Conservation (phyloP, 495 filamentous ascomycete genomes). For the Parathielavia hyrcaniae region DNA sequence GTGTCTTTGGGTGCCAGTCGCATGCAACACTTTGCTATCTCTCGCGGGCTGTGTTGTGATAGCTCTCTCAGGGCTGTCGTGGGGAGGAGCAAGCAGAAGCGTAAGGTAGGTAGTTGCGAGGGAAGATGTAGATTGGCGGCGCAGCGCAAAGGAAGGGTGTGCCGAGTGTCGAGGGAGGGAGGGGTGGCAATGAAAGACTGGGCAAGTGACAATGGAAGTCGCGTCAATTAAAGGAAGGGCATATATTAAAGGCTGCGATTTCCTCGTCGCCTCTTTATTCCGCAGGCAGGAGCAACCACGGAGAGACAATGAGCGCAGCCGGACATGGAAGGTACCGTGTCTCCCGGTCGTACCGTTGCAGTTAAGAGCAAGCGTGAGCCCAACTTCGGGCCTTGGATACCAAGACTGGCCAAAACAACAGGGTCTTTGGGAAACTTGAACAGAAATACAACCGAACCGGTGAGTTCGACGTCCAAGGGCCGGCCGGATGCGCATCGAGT, state of each 20-base stretch:
- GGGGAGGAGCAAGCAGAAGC: conserved; percentile 17
- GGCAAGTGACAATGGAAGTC: conserved; percentile 25
- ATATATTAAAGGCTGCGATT: conserved; percentile 22
- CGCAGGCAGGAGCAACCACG: conserved; percentile 19
- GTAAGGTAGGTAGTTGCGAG: conserved; percentile 12
- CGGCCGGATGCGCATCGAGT: conserved; percentile 12
- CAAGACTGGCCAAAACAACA: not conserved
- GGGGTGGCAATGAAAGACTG: conserved; percentile 21
- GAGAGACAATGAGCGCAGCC: conserved; percentile 32
- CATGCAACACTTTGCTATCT: conserved; percentile 15
- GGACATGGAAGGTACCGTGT: conserved; percentile 32
- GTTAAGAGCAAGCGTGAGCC: not conserved
- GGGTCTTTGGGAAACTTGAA: conserved; percentile 3
- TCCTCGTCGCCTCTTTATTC: conserved; percentile 32
- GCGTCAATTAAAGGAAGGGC: conserved; percentile 29
- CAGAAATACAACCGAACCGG: conserved; percentile 2
- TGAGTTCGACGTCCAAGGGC: not conserved
- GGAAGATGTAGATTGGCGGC: conserved; percentile 19
- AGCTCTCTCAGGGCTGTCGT: conserved; percentile 3
- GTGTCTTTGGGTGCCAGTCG: conserved; percentile 17
- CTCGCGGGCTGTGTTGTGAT: conserved; percentile 1
- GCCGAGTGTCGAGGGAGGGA: conserved; percentile 1
- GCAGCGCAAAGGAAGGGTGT: not conserved
- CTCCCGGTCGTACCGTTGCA: too few relatives aligned
- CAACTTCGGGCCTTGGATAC: not conserved